A percentile compares a stretch with the other conserved stretches of the same genome.
Evolutionary conservation across 345 rosid genomes (phyloP).

Genomic region (Moricandia moricandioides): DNA sequence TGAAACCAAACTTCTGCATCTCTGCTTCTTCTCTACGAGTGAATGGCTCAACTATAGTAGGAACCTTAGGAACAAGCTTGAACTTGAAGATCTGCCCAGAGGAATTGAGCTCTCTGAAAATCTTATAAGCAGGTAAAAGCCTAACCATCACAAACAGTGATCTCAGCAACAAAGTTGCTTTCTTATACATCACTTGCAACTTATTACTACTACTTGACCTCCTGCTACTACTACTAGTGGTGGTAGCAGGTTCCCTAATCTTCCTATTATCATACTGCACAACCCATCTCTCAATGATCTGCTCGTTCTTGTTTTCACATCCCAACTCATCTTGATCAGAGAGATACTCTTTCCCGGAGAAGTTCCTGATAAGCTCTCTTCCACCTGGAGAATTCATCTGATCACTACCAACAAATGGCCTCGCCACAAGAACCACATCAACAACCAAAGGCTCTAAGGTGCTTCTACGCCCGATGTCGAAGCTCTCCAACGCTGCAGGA

Average conservation of each 20-base stretch:
- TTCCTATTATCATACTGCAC: constrained; percentile 75
- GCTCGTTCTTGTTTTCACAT: constrained; percentile 52
- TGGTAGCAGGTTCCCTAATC: constrained; percentile 48
- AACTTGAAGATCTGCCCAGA: constrained; percentile 46
- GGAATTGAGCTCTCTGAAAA: no score
- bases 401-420: constrained; percentile 35
- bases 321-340: constrained; percentile 69
- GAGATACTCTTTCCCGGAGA: constrained; percentile 50
- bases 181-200: constrained; percentile 67
- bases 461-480: constrained; percentile 71
- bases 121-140: no score
- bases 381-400: constrained; percentile 44
- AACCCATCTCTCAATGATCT: constrained; percentile 88
- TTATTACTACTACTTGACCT: constrained; percentile 57
- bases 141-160: no score
- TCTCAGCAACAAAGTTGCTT: constrained; percentile 73
- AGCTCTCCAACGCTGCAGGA: constrained; percentile 77
- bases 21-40: constrained; percentile 80
- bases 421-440: constrained; percentile 75
- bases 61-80: constrained; percentile 73
- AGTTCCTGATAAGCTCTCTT: constrained; percentile 50
- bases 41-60: constrained; percentile 76
- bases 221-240: constrained; percentile 39
- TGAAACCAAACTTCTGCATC: constrained; percentile 76
- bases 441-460: constrained; percentile 74